Evolutionary conservation across 345 rosid genomes (phyloP), one percentile per base, ranked within the genome.

Genomic region (Lagerstroemia speciosa): DNA sequence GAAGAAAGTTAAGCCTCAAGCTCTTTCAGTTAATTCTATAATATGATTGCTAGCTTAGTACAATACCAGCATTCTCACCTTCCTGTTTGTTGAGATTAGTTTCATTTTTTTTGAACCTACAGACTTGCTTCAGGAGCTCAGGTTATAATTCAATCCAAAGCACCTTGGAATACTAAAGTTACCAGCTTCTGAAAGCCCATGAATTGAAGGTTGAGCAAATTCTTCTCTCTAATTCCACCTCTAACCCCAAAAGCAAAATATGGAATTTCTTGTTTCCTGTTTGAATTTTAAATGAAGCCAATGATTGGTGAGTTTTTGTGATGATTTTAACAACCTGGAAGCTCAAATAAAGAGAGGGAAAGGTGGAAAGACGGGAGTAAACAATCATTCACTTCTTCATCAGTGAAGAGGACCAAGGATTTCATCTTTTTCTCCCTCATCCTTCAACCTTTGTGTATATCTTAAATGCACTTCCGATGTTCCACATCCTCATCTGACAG

Each of bases 51-150:
- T 9, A 41, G 14, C 46, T 9, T 36, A 36, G 8, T 9, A 36
- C 38, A 36, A 4, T 36, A 36, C 8, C 8, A 36, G 38, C 1
- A 0, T 4, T 36, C 8, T 36, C 38, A 36, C 46, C 9, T 2
- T 41, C 46, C 46, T 5, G 46, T 14, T 41, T 14, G 46, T 41
- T 41, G 46, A 41, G 46, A 41, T 41, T 41, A 14, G 16, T 9
- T 41, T 41, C 14, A 2, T 9, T n/a, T n/a, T 41, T 41, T 41
- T 41, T 36, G 7, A 41, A 38, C 26, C 69, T 75, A 75, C 97
- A 94, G 99, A 85, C 97, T 94, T 84, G 95, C 99, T 83, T 94
- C 99, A 63, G 99, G 96, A 84, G 99, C 99, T 58, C 82, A 93
- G 75, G 90, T 94, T 84, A 83, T 87, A 89, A 94, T 94, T 69